Conservation (phyloP, 768 basidiomycete genomes). For the Tricholoma hemisulphureum region DNA sequence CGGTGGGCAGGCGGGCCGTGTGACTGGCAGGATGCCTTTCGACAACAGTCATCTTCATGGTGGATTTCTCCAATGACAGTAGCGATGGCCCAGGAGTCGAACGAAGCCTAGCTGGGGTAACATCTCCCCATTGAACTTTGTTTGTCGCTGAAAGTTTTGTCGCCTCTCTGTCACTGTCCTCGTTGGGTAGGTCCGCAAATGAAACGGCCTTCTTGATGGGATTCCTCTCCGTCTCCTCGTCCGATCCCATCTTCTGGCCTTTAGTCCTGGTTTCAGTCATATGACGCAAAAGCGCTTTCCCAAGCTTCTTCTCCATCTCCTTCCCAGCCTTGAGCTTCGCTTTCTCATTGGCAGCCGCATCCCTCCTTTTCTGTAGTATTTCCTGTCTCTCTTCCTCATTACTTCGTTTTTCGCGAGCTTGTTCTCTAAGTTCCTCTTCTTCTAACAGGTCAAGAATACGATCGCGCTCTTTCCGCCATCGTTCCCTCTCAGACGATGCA, state of each 20-base stretch:
- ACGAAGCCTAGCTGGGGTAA: slow-evolving; percentile 50
- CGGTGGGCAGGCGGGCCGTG: slow-evolving; percentile 16
- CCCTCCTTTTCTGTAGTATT: slow-evolving; percentile 48
- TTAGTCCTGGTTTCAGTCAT: slow-evolving; percentile 40
- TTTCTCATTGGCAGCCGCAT: slow-evolving; percentile 42
- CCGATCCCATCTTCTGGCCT: slow-evolving; percentile 35
- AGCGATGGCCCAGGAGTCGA: slow-evolving; percentile 35
- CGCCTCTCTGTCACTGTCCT: slow-evolving; percentile 24
- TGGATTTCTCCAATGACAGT: slow-evolving; percentile 37
- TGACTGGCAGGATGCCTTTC: slow-evolving; percentile 51
- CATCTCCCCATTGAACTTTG: slow-evolving; percentile 51
- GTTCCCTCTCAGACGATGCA: slow-evolving; percentile 45
- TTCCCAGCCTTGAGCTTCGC: slow-evolving; percentile 39
- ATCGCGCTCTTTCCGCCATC: slow-evolving; percentile 56
- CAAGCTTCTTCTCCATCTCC: slow-evolving; percentile 78
- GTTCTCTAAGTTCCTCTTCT: slow-evolving; percentile 59
- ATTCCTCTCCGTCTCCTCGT: slow-evolving; percentile 23
- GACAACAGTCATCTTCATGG: slow-evolving; percentile 70
- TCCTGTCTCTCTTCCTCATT: slow-evolving; percentile 45
- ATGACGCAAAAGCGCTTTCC: slow-evolving; percentile 57
- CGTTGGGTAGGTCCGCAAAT: slow-evolving; percentile 47
- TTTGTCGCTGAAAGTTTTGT: slow-evolving; percentile 7
- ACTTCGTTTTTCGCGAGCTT: slow-evolving; percentile 37
- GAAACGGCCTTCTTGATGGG: slow-evolving; percentile 60
- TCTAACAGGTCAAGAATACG: slow-evolving; percentile 68